Conservation (phyloP, 371 early-diverging fungal genomes). For the Saksenaea oblongispora region DNA sequence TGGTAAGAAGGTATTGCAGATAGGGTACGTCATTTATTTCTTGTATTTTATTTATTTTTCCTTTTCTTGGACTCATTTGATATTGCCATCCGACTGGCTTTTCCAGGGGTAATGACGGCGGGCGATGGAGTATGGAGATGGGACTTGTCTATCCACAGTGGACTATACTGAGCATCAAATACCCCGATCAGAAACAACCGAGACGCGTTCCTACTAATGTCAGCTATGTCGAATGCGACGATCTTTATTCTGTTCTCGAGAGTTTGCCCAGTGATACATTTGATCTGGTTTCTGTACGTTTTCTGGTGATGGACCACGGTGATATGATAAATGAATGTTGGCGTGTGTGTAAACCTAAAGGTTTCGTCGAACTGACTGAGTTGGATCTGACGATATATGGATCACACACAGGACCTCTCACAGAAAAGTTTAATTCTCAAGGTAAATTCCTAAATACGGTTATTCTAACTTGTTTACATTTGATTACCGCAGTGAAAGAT, state of each 20-base stretch:
- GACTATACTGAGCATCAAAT: constrained; percentile 17
- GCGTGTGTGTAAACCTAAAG: neutral
- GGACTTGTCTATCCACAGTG: constrained; percentile 16
- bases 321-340: neutral
- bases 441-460: neutral
- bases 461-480: neutral
- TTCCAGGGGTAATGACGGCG: constrained; percentile 10
- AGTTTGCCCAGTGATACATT: neutral
- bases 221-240: neutral
- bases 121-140: constrained; percentile 21
- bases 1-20: neutral
- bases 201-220: constrained; percentile 2
- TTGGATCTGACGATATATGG: neutral
- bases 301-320: neutral
- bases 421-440: neutral
- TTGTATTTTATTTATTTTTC: neutral
- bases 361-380: neutral
- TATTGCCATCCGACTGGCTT: neutral
- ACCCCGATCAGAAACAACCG: constrained; percentile 4
- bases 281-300: neutral
- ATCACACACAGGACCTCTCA: neutral
- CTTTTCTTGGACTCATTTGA: neutral
- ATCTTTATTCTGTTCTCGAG: neutral
- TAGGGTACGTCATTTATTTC: constrained; percentile 2
- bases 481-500: neutral